phyloP scores from a whole-genome alignment of 441 rosid species.

The Adansonia gregorii region DNA sequence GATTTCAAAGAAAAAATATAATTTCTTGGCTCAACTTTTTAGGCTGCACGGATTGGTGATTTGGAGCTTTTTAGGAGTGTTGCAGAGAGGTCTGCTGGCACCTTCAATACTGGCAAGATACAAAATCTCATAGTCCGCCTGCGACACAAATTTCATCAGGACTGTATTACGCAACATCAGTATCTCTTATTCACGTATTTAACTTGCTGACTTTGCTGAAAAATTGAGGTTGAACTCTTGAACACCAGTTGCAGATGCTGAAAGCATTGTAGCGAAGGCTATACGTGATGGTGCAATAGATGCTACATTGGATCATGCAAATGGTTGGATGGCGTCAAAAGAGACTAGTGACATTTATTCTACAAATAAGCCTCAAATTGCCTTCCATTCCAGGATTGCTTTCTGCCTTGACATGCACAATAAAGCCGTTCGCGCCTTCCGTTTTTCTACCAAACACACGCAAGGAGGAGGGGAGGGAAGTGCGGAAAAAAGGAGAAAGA shows the following conservation, averaged over 20 bases:
- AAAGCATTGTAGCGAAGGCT: constrained; percentile 68
- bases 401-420: constrained; percentile 73
- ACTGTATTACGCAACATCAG: constrained; percentile 61
- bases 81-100: constrained; percentile 57
- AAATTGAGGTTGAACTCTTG: constrained; percentile 60
- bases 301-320: constrained; percentile 60
- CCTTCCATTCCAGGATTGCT: constrained; percentile 65
- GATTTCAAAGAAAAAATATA: background rate
- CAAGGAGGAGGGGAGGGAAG: constrained; percentile 66
- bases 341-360: constrained; percentile 70
- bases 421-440: constrained; percentile 57
- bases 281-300: constrained; percentile 65
- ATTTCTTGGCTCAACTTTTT: constrained; percentile 26
- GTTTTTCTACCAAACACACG: constrained; percentile 54
- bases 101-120: constrained; percentile 55
- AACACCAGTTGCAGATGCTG: constrained; percentile 66
- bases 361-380: constrained; percentile 61
- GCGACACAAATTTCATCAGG: constrained; percentile 61
- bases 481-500: constrained; percentile 68
- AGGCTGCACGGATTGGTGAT: constrained; percentile 72
- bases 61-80: constrained; percentile 61
- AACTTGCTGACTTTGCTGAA: constrained; percentile 60
- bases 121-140: constrained; percentile 65
- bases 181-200: constrained; percentile 63
- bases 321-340: constrained; percentile 60